phyloP scores from a whole-genome alignment of 768 basidiomycete species.

The Mycena rosella region DNA sequence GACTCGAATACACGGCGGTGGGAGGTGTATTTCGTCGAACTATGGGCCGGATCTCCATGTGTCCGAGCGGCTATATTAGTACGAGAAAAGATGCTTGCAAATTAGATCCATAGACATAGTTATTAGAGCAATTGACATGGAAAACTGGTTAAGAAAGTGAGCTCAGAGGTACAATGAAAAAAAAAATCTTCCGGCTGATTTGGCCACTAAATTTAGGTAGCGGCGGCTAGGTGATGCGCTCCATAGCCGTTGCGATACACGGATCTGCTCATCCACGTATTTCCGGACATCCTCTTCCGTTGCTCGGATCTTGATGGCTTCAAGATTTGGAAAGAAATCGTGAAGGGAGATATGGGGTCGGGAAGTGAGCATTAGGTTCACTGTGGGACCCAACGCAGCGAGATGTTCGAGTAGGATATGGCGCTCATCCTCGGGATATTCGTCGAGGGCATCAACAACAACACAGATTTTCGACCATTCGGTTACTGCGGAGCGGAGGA shows the following conservation, averaged over 20 bases:
- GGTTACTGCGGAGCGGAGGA: not conserved
- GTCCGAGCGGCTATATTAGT: no score
- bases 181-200: no score
- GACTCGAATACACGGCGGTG: no score
- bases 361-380: conserved; percentile 4
- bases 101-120: no score
- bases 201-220: no score
- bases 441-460: conserved; percentile 13
- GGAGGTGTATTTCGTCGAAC: no score
- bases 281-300: not conserved
- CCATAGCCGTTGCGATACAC: not conserved
- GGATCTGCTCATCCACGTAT: conserved; percentile 4
- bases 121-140: no score
- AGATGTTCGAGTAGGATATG: not conserved
- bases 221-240: no score
- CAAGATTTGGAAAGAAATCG: not conserved
- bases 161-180: no score
- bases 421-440: conserved; percentile 4
- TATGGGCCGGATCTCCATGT: no score
- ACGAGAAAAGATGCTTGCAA: no score
- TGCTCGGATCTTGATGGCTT: not conserved
- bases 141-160: no score
- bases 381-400: not conserved
- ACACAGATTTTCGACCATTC: conserved; percentile 8
- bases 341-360: conserved; percentile 2